Base-by-base conservation (phyloP, 371 early-diverging fungal species). In the Apophysomyces elegans region DNA sequence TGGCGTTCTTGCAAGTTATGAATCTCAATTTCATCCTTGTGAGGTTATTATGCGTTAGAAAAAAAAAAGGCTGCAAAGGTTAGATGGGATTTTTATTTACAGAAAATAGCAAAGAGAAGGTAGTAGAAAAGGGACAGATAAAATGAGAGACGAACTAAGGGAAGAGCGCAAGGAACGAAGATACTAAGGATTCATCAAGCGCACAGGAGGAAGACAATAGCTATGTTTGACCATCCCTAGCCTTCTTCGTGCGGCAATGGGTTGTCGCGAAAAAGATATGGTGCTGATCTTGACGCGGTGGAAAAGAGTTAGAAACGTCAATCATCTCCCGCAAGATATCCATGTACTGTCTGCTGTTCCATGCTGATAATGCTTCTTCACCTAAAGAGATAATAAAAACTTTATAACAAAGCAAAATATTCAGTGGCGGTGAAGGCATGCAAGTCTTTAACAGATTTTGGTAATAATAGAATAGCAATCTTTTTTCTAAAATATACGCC, bases 361-460 rank as follows among this genome's bases (percentile, higher is more conserved):
- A 50, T 50, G 35, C 54, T 50, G 54, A 50, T 50, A 50, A 50
- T 50, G 54, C 54, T 50, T 50, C 54, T 50, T 50, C 21, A 50
- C 35, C 54, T 50, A 50, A 32, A 50, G 21, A 50, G 21, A 21
- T 50, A 26, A 50, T 11, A 21, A 50, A 50, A 26, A 11, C 18
- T 26, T 50, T 50, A 50, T 50, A 32, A 26, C 21, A 50, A 50
- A 50, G 16, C 54, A 50, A 50, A 50, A 32, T 50, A 50, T 50
- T 18, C 32, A 21, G 54, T 50, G 54, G 6, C 21, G 54, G 32
- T 50, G 32, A 50, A 50, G 54, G 54, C 6, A 26, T 26, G 54
- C 54, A 50, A 21, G 32, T 50, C 54, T 35, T 21, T 50, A 26
- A 21, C 54, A 66, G 35, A 7, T 50, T 50, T 21, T 50, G 59